A percentile compares a stretch with the other conserved stretches of the same genome.
Conservation (phyloP, 192 early-diverging fungal genomes). For the Physocladia obscura region DNA sequence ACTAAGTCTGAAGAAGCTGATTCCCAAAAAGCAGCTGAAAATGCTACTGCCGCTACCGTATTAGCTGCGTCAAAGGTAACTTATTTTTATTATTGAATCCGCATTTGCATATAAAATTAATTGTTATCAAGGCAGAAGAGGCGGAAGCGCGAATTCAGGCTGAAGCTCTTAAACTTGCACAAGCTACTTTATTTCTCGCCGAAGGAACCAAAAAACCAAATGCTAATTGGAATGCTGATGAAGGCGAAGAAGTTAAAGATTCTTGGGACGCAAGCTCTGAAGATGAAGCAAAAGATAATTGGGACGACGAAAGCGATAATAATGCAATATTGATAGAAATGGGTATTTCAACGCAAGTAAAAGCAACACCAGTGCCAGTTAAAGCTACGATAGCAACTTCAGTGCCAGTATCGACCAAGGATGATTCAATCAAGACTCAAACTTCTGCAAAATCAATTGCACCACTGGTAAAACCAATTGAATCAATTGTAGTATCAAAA, state of each 20-base stretch:
- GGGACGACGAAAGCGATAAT: conserved; percentile 51
- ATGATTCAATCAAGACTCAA: no score
- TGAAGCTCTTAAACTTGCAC: conserved; percentile 27
- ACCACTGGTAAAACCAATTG: no score
- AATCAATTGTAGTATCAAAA: no score
- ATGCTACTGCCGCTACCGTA: conserved; percentile 18
- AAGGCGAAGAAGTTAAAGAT: conserved; percentile 62
- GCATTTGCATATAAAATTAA: no score
- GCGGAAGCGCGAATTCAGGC: conserved; percentile 28
- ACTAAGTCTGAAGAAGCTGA: conserved; percentile 16
- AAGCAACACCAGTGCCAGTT: conserved; percentile 15
- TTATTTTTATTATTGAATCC: background rate
- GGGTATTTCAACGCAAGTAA: no score
- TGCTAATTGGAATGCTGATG: conserved; percentile 15
- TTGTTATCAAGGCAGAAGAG: no score
- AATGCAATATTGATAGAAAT: no score
- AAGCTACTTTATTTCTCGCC: conserved; percentile 2
- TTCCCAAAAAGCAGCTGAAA: conserved; percentile 1
- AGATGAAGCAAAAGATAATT: conserved; percentile 57
- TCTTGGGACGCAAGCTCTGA: conserved; percentile 49
- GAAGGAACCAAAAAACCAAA: conserved; percentile 26
- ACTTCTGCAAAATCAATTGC: no score
- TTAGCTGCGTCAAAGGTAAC: conserved; percentile 14
- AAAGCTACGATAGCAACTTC: conserved; percentile 8
- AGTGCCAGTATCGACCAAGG: no score